Evolutionary conservation across 169 alveolate species (phyloP).

Genomic region (Plasmodium knowlesi): DNA sequence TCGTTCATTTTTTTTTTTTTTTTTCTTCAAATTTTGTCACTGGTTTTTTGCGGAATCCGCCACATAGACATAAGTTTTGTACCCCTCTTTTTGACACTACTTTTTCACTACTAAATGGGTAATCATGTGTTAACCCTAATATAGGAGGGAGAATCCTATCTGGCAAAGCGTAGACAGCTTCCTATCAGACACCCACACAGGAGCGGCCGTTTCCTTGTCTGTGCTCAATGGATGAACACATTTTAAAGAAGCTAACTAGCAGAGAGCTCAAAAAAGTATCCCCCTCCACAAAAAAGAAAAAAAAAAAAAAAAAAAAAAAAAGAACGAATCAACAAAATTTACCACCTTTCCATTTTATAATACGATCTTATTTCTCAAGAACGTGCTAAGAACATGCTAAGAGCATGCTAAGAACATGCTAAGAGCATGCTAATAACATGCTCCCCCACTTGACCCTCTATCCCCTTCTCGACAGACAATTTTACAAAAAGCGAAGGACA

Average conservation of each 20-base stretch:
- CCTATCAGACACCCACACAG: not conserved
- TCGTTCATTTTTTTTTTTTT: not conserved
- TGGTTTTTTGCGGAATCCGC: not conserved
- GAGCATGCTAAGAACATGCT: not conserved
- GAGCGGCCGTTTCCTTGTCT: too few relatives aligned
- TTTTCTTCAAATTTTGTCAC: not conserved
- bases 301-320: not conserved
- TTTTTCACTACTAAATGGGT: not conserved
- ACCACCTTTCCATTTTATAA: not conserved
- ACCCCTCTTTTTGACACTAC: not conserved
- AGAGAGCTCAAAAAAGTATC: slow-evolving; percentile 55
- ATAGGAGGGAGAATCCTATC: not conserved
- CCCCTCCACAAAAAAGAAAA: not conserved
- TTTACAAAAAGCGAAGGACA: slow-evolving; percentile 37
- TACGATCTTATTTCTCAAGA: not conserved
- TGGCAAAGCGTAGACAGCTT: not conserved
- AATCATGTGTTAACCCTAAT: not conserved
- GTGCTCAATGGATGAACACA: slow-evolving; percentile 35
- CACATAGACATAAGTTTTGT: not conserved
- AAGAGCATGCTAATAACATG: too few relatives aligned
- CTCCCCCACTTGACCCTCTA: not conserved
- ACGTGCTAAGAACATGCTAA: not conserved
- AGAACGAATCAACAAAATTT: not conserved
- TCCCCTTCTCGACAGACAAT: slow-evolving; percentile 26
- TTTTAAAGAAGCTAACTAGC: slow-evolving; percentile 36